Base-by-base conservation (phyloP, 83 land plant species). In the Picea abies region DNA sequence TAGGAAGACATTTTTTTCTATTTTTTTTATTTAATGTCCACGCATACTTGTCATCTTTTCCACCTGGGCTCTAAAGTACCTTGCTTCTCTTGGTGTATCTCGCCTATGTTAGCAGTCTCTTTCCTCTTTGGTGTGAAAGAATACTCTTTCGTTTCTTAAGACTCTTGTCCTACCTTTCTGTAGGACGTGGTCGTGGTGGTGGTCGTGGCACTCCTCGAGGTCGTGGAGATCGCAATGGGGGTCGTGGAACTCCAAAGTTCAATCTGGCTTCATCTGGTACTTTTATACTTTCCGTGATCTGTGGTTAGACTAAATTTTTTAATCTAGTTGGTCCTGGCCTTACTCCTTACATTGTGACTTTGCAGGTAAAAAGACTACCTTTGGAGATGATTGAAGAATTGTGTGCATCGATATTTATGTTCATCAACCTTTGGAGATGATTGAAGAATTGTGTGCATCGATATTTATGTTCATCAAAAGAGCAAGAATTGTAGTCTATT, bases 331-430 rank as follows among this genome's bases (percentile, higher is more conserved):
- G 16, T 11, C 10, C 56, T 49, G 12, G 56, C 56, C 10, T 49
- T 6, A 69, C 32, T 7, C 5, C 0, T 17, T 17, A 9, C n/a
- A 1, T 5, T 70, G 75, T 17, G 6, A 5, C 2, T 70, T 70
- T 70, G 75, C 47, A 70, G 75, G 75, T 9, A 70, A 70, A 70
- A 70, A 70, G 75, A 70, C 75, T 8, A 70, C 35, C 10, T 70
- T 70, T 16, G 75, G 75, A 70, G 75, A 70, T 37, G 47, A 70
- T 70, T 70, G 75, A 70, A 16, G 12, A 16, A 49, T 10, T 49
- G 11, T 0, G 56, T 49, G 12, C 11, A 49, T 16, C 35, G 5
- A 16, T 69, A 35, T 35, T 35, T 15, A 29, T 29, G 29, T 29
- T 16, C 6, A 26, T 35, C 17, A 26, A 12, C n/a, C n/a, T 70